A percentile compares a stretch with the other conserved stretches of the same genome.
Conservation (phyloP, 768 basidiomycete genomes). For the Xerocomellus amylosporus region DNA sequence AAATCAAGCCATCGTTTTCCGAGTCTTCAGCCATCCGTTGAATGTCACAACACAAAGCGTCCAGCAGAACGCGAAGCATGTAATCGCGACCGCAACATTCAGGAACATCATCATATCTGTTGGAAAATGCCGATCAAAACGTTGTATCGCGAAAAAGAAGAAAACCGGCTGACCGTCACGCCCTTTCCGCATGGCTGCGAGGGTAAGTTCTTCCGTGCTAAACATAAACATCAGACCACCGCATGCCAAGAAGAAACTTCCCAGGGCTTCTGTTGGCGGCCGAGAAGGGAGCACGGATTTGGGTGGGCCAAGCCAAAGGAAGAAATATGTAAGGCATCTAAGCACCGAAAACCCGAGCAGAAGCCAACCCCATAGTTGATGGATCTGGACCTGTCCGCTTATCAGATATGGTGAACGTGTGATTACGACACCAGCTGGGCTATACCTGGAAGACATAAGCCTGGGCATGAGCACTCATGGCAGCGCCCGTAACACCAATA, state of each 20-base stretch:
- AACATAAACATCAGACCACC: conserved; percentile 91
- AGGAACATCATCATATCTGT: conserved; percentile 88
- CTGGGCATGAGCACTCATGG: conserved; percentile 92
- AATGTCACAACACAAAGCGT: conserved; percentile 67
- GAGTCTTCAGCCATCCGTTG: conserved; percentile 75
- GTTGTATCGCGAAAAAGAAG: neutral
- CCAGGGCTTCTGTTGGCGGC: conserved; percentile 90
- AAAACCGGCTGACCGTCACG: conserved; percentile 60
- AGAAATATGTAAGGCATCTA: conserved; percentile 89
- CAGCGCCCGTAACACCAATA: conserved; percentile 89
- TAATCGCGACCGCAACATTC: conserved; percentile 80
- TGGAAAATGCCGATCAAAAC: conserved; percentile 2
- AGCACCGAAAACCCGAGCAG: conserved; percentile 75
- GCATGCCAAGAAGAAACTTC: conserved; percentile 80
- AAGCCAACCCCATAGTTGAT: conserved; percentile 87
- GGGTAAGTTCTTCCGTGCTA: conserved; percentile 84
- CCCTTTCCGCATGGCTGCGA: conserved; percentile 88
- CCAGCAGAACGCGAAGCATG: conserved; percentile 87
- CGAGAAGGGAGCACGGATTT: conserved; percentile 83
- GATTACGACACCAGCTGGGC: neutral
- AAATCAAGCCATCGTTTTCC: conserved; percentile 25
- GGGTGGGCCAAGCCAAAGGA: conserved; percentile 87
- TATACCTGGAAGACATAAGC: conserved; percentile 81
- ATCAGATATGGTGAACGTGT: conserved; percentile 3
- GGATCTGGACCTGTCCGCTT: conserved; percentile 70